A percentile compares a stretch with the other conserved stretches of the same genome.
Evolutionary conservation across 1,139 yeast genomes (phyloP).

Genomic region (Meyerozyma guilliermondii): DNA sequence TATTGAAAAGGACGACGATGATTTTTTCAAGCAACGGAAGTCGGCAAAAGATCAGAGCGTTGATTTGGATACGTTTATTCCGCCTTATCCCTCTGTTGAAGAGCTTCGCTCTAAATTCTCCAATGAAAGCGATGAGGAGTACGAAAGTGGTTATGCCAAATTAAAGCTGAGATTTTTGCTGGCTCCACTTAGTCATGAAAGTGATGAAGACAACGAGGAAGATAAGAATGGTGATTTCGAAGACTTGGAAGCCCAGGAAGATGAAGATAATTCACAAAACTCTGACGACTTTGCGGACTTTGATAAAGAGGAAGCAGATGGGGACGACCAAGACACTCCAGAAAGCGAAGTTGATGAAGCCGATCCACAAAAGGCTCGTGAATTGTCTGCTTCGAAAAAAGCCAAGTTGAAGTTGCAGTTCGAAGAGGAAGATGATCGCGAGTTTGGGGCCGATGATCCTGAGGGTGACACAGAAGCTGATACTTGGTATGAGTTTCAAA

Average conservation of each 20-base stretch:
- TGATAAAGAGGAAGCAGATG: conserved; percentile 38
- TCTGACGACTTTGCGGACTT: conserved; percentile 54
- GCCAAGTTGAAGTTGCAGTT: conserved; percentile 84
- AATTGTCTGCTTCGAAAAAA: conserved; percentile 80
- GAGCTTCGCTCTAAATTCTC: conserved; percentile 51
- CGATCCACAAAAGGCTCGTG: conserved; percentile 67
- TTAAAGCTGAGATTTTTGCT: conserved; percentile 60
- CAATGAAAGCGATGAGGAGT: conserved; percentile 29
- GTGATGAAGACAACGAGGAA: conserved; percentile 40
- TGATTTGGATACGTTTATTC: conserved; percentile 29
- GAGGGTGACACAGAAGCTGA: conserved; percentile 76
- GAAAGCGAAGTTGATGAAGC: conserved; percentile 36
- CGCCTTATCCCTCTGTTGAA: conserved; percentile 44
- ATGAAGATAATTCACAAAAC: conserved; percentile 27
- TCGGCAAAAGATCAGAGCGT: conserved; percentile 20
- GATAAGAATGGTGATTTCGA: conserved; percentile 76
- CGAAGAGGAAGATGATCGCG: conserved; percentile 85
- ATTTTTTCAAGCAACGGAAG: conserved; percentile 62
- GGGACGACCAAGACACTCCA: conserved; percentile 25
- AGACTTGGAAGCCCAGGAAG: conserved; percentile 53
- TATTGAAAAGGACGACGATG: conserved; percentile 41
- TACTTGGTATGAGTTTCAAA: conserved; percentile 97
- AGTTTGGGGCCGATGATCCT: conserved; percentile 67
- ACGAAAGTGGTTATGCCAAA: conserved; percentile 41
- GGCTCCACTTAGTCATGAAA: conserved; percentile 48